phyloP scores from a whole-genome alignment of 2,329 filamentous ascomycete genomes.

The Diaporthe citri region DNA sequence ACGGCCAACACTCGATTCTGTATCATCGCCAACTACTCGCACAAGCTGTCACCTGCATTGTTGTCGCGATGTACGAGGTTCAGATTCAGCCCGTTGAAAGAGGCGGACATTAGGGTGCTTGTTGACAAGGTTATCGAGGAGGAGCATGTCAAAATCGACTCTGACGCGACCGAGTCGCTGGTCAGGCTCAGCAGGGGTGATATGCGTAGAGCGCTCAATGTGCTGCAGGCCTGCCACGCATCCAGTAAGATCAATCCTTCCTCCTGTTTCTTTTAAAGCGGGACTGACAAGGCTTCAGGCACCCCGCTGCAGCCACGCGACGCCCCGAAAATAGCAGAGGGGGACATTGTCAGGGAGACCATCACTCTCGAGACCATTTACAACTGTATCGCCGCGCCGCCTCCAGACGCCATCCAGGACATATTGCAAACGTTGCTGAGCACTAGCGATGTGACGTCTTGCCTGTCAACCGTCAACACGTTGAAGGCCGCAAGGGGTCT shows the following conservation, averaged over 20 bases:
- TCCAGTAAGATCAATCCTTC: conserved; percentile 73
- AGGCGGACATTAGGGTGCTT: conserved; percentile 83
- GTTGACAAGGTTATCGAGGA: conserved; percentile 92
- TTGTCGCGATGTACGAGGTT: conserved; percentile 95
- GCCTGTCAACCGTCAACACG: conserved; percentile 87
- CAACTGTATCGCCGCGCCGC: conserved; percentile 95
- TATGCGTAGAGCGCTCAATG: conserved; percentile 94
- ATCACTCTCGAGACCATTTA: conserved; percentile 96
- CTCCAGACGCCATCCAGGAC: conserved; percentile 86
- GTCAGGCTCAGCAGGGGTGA: conserved; percentile 93
- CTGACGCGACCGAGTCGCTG: conserved; percentile 84
- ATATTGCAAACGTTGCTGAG: conserved; percentile 87
- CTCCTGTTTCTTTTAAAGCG: too few species aligned
- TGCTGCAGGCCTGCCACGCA: conserved; percentile 95
- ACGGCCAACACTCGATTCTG: conserved; percentile 98
- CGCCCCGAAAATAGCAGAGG: conserved; percentile 69
- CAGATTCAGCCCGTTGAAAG: conserved; percentile 92
- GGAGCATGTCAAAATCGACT: conserved; percentile 85
- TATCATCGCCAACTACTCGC: conserved; percentile 98
- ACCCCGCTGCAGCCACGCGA: conserved; percentile 75
- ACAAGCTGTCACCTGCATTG: conserved; percentile 94
- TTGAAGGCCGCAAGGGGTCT: conserved; percentile 89
- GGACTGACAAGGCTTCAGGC: conserved; percentile 57
- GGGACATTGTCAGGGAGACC: conserved; percentile 78
- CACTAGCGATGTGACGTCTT: conserved; percentile 89